phyloP scores from a whole-genome alignment of 176 grass and related monocot species.

The Cymbopogon citratus region DNA sequence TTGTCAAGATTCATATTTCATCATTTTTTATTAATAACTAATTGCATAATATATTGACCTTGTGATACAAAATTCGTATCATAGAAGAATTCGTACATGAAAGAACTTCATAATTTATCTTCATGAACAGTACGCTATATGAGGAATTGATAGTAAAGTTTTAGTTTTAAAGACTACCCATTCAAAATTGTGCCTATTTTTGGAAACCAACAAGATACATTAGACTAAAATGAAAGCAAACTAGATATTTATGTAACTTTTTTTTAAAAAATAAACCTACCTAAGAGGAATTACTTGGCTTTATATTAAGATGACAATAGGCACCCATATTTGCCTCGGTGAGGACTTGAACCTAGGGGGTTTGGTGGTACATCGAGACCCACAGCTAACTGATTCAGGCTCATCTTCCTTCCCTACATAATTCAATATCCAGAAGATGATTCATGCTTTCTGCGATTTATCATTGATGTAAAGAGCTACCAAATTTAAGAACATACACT shows the following conservation, averaged over 20 bases:
- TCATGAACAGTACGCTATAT: neutral
- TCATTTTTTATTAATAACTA: neutral
- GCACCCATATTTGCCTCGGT: too few species aligned
- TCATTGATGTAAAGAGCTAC: neutral
- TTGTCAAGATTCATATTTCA: neutral
- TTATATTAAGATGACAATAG: too few species aligned
- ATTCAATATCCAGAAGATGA: neutral
- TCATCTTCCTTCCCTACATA: neutral
- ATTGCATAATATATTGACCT: neutral
- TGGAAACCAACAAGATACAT: neutral
- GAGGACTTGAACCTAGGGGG: too few species aligned
- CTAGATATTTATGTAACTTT: too few species aligned
- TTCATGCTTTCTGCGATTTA: neutral
- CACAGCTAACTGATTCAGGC: neutral
- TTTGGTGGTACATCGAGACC: neutral
- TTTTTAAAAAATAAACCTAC: too few species aligned
- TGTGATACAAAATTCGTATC: neutral
- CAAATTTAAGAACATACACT: neutral
- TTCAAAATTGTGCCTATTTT: neutral
- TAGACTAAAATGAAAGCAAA: neutral
- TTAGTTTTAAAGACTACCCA: neutral
- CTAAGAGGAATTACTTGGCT: too few species aligned
- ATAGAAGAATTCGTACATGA: neutral
- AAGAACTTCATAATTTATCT: neutral
- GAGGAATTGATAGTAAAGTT: neutral